These are phyloP conservation scores for Saccharomycopsis selenospora DNA, from an alignment of 805 yeast genomes.

Conservation along the genomic window DNA sequence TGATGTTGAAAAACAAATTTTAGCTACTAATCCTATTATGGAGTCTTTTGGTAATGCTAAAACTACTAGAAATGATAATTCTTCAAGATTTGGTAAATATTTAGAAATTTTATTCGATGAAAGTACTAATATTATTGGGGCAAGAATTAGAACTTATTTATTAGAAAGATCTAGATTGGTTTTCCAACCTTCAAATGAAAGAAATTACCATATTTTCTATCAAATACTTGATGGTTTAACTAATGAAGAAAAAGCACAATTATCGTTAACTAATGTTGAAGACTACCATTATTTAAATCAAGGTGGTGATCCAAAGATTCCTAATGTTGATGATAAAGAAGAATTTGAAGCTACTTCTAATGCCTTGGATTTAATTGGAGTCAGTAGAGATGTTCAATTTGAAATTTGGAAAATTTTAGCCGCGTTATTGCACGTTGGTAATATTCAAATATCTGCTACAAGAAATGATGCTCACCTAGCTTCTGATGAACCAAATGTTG, in stretches of 20 bases:
- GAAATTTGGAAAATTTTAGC: slow-evolving; percentile 75
- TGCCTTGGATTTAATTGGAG: slow-evolving; percentile 76
- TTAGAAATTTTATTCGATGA: slow-evolving; percentile 81
- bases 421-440: slow-evolving; percentile 87
- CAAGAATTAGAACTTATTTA: slow-evolving; percentile 85
- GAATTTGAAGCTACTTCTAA: slow-evolving; percentile 72
- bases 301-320: slow-evolving; percentile 67
- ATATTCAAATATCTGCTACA: slow-evolving; percentile 77
- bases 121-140: slow-evolving; percentile 79
- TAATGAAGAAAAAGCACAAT: slow-evolving; percentile 44
- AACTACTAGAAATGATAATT: slow-evolving; percentile 93
- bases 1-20: slow-evolving; percentile 84
- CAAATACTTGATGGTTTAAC: slow-evolving; percentile 67
- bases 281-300: slow-evolving; percentile 82
- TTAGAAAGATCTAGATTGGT: slow-evolving; percentile 92
- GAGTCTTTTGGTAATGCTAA: slow-evolving; percentile 99
- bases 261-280: slow-evolving; percentile 56
- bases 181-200: slow-evolving; percentile 82
- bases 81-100: slow-evolving; percentile 96
- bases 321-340: slow-evolving; percentile 71
- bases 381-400: slow-evolving; percentile 48
- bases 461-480: slow-evolving; percentile 75
- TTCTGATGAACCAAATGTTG: slow-evolving; percentile 80
- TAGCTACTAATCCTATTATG: slow-evolving; percentile 95
- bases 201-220: slow-evolving; percentile 92